These are phyloP conservation scores for Melampsora larici-populina DNA, from an alignment of 1,284 basidiomycete genomes.

Conservation along the genomic window DNA sequence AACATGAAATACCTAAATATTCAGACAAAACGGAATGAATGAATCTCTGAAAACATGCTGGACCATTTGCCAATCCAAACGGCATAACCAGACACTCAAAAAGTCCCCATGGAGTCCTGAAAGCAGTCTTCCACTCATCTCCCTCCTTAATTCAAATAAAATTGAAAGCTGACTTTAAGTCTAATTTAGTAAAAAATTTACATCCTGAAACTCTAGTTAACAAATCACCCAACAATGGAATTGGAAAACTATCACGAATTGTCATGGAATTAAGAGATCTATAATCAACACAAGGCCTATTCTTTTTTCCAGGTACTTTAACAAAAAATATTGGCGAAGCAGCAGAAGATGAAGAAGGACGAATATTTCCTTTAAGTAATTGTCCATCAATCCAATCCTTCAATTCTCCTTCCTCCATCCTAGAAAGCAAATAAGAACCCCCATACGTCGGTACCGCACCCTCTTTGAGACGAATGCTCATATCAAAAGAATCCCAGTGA, in stretches of 20 bases:
- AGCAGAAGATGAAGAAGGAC: conserved; percentile 2
- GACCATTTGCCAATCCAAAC: conserved; percentile 56
- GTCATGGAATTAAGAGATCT: conserved; percentile 8
- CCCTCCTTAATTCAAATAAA: too few species aligned
- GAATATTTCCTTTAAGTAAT: conserved; percentile 1
- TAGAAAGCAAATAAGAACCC: not conserved
- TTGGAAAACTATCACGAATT: conserved; percentile 14
- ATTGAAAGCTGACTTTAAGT: too few species aligned
- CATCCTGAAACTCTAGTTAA: not conserved
- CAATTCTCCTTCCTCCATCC: not conserved
- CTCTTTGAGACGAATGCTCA: not conserved
- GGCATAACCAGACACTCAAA: conserved; percentile 56
- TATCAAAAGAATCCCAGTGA: too few species aligned
- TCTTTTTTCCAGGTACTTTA: too few species aligned
- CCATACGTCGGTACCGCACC: not conserved
- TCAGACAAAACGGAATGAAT: conserved; percentile 45
- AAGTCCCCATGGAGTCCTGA: too few species aligned
- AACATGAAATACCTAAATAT: too few species aligned
- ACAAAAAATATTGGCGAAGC: too few species aligned
- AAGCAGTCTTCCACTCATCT: too few species aligned
- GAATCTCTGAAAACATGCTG: conserved; percentile 53
- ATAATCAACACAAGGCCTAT: conserved; percentile 33
- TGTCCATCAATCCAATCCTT: not conserved
- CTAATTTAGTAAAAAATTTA: too few species aligned
- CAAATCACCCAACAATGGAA: conserved; percentile 16